Evolutionary conservation across 805 yeast species (phyloP).

Genomic region (Candida khao-thaluensis): DNA sequence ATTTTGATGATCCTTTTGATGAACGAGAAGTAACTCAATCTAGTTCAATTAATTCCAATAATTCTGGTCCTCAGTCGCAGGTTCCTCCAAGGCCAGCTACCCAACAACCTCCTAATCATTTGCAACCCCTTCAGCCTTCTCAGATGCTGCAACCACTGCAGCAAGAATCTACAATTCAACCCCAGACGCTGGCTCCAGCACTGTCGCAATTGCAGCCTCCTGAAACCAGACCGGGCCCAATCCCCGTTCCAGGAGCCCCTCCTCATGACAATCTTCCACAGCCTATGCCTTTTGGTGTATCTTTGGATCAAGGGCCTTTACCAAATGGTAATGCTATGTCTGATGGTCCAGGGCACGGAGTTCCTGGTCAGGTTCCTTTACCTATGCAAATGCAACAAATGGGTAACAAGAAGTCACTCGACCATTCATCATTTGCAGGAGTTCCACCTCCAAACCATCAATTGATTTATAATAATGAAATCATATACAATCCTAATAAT

Average conservation of each 20-base stretch:
- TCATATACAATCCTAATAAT: conserved; percentile 51
- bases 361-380: neutral
- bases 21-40: conserved; percentile 5
- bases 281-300: neutral
- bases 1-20: conserved; percentile 12
- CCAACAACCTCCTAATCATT: no score
- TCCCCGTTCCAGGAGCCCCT: no score
- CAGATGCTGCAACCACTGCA: no score
- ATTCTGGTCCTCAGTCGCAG: neutral
- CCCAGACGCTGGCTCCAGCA: conserved; percentile 1
- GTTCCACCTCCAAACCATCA: conserved; percentile 51
- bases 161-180: conserved; percentile 1
- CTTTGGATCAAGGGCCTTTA: neutral
- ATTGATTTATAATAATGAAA: conserved; percentile 54
- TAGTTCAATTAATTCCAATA: neutral
- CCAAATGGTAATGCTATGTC: neutral
- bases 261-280: neutral
- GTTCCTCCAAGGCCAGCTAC: neutral
- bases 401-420: neutral
- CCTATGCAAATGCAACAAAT: neutral
- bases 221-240: no score
- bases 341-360: neutral
- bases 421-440: conserved; percentile 28
- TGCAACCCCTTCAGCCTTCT: no score
- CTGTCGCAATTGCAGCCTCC: no score